These are phyloP conservation scores for Paraphoma chrysanthemicola DNA, from an alignment of 2,329 filamentous ascomycete species.

Conservation along the genomic window DNA sequence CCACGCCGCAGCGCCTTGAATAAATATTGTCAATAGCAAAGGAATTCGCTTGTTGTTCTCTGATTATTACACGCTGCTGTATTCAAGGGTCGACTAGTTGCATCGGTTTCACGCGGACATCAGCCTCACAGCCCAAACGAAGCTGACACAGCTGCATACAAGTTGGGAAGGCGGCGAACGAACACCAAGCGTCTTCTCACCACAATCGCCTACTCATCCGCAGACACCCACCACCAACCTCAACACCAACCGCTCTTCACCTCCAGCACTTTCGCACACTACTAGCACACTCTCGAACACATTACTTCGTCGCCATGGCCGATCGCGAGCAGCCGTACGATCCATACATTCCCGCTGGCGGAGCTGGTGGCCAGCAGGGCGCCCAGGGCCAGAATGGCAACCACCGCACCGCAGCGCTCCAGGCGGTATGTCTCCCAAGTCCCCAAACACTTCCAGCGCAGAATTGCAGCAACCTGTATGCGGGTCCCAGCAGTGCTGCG, in stretches of 20 bases:
- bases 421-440: constrained; percentile 70
- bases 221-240: constrained; percentile 15
- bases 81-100: background rate
- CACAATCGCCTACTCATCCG: constrained; percentile 12
- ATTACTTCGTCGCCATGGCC: constrained; percentile 55
- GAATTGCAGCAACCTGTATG: background rate
- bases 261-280: constrained; percentile 25
- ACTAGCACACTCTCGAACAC: constrained; percentile 8
- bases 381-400: constrained; percentile 59
- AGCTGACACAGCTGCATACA: constrained; percentile 26
- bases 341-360: constrained; percentile 82
- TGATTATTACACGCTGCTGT: background rate
- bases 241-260: constrained; percentile 23
- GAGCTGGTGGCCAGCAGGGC: constrained; percentile 55
- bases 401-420: constrained; percentile 74
- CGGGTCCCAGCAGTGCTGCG: background rate
- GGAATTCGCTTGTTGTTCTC: background rate
- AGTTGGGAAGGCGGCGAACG: constrained; percentile 20
- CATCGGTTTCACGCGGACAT: constrained; percentile 19
- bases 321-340: constrained; percentile 75
- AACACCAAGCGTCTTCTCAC: constrained; percentile 8
- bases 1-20: background rate
- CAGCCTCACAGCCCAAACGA: constrained; percentile 43
- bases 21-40: background rate
- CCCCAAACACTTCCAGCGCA: background rate